Base-by-base conservation (phyloP, 305 asterid species). In the Fraxinus floribunda region DNA sequence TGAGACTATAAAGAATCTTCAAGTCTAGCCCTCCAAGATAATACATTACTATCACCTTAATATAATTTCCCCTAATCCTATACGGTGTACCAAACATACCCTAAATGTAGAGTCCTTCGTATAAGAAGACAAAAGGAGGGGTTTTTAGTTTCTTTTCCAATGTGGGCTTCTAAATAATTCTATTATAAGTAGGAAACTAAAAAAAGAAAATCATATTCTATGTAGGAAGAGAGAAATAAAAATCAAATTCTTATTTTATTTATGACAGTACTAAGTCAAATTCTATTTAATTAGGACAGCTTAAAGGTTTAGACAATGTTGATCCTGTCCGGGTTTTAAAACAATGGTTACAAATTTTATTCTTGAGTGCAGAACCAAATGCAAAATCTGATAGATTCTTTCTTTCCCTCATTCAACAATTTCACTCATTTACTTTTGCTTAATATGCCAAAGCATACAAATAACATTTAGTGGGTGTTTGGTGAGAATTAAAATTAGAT, bases 391-490 rank as follows among this genome's bases (percentile, higher is more conserved):
- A 82, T 79, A 30, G 32, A 68, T 35, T 15, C 11, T 81, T 78
- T 84, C 78, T 55, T 34, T 68, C 39, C 15, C 29, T 79, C 26
- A 79, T 77, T 84, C 68, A 79, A 73, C 85, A 52, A 83, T 75
- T 81, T 80, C 86, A 85, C 86, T 79, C 80, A 84, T 41, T 75
- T 80, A 62, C 76, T 13, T 77, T 83, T 81, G 60, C 44, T 13
- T 3, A 46, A 46, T 46, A 15, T 46, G 3, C 18, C 57, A 46
- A 13, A 46, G 57, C 18, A 13, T 46, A 46, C 5, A 3, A 46
- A 15, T 15, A 3, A 46, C 57, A 46, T 46, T 46, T 15, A 46
- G 30, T 26, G 1, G 30, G 30, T 26, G 30, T 26, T 26, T 26
- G 30, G 30, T 26, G 30, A 1, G 30, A 1, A 26, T 26, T 26